These are phyloP conservation scores for Rosa hybrid DNA, from an alignment of 331 rosid genomes.

Conservation along the genomic window DNA sequence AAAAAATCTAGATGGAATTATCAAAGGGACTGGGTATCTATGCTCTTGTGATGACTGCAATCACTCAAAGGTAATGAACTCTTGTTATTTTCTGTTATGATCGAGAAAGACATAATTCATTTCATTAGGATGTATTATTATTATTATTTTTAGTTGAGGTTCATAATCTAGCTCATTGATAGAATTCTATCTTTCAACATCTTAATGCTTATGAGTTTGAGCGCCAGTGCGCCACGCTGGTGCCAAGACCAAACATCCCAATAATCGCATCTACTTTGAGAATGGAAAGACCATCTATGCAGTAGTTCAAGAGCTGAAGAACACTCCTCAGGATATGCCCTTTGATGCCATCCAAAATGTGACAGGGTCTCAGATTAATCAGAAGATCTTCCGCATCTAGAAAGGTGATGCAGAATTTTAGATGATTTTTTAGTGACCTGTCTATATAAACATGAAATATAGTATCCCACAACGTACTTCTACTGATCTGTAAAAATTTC, in stretches of 20 bases:
- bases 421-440: slow-evolving; percentile 11
- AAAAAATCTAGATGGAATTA: slow-evolving; percentile 71
- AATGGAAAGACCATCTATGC: slow-evolving; percentile 93
- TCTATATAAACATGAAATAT: background rate
- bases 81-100: slow-evolving; percentile 11
- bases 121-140: background rate
- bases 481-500: slow-evolving; percentile 18
- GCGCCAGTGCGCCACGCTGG: slow-evolving; percentile 64
- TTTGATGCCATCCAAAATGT: slow-evolving; percentile 81
- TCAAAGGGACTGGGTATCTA: slow-evolving; percentile 89
- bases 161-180: slow-evolving; percentile 26
- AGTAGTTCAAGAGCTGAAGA: slow-evolving; percentile 93
- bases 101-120: background rate
- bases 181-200: slow-evolving; percentile 54
- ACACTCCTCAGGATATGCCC: slow-evolving; percentile 76
- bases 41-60: slow-evolving; percentile 80
- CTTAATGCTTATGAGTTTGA: slow-evolving; percentile 96
- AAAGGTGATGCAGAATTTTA: slow-evolving; percentile 54
- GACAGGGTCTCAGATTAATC: slow-evolving; percentile 80
- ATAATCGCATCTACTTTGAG: slow-evolving; percentile 89
- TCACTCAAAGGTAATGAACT: slow-evolving; percentile 63
- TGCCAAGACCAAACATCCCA: slow-evolving; percentile 95
- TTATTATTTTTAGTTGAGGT: slow-evolving; percentile 6
- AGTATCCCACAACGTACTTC: background rate
- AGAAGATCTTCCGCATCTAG: slow-evolving; percentile 76